Percentiles rank a stretch among this genome's conserved stretches.
Conservation (phyloP, 2,329 filamentous ascomycete species). For the Penicillium sp. region DNA sequence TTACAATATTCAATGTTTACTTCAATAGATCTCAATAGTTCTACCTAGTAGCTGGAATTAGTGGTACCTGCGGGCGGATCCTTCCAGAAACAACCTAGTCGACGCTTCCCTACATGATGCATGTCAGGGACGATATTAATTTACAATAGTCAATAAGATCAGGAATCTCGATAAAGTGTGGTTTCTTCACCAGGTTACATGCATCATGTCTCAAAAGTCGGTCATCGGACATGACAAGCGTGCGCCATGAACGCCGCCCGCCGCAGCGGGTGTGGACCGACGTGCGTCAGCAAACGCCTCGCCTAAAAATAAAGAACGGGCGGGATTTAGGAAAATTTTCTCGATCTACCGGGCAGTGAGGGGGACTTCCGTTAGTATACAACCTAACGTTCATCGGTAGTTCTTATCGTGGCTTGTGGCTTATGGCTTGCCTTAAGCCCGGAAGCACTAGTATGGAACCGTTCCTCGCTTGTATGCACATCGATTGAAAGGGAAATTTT, state of each 20-base stretch:
- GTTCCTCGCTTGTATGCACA: neutral
- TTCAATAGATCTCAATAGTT: neutral
- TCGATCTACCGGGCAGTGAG: neutral
- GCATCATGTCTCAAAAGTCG: neutral
- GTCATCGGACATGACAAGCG: neutral
- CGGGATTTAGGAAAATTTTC: neutral
- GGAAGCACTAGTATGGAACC: neutral
- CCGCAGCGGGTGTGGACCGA: neutral
- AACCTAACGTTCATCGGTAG: too few relatives aligned
- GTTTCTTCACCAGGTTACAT: neutral
- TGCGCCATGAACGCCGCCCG: neutral
- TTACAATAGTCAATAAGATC: too few relatives aligned
- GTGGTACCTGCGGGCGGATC: too few relatives aligned
- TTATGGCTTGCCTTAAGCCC: neutral
- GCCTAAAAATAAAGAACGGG: slow-evolving; percentile 5
- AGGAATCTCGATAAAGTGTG: too few relatives aligned
- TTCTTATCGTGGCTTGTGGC: neutral
- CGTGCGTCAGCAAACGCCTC: slow-evolving; percentile 10
- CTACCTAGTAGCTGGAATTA: neutral
- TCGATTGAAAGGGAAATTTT: neutral
- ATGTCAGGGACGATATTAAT: neutral
- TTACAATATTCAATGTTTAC: neutral
- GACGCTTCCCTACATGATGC: neutral
- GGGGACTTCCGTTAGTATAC: neutral
- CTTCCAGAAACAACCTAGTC: neutral